phyloP scores from a whole-genome alignment of 2,329 filamentous ascomycete genomes.

The Apiospora koreana region DNA sequence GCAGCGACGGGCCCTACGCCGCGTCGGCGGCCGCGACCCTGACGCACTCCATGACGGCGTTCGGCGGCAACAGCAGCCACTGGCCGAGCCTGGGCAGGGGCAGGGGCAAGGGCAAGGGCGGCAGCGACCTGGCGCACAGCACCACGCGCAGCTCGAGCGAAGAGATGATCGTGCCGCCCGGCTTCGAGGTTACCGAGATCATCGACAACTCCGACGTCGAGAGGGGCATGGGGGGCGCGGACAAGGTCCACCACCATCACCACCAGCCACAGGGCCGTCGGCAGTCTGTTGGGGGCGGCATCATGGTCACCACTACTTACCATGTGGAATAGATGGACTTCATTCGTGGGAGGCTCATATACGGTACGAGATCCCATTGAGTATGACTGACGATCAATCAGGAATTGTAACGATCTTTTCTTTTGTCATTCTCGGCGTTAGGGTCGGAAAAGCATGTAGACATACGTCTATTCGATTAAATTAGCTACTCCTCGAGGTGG shows the following conservation, averaged over 20 bases:
- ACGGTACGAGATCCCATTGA: no score
- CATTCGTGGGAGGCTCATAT: not conserved
- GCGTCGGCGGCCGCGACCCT: not conserved
- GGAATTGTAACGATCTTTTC: not conserved
- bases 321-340: conserved; percentile 6
- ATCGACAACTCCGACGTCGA: not conserved
- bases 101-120: not conserved
- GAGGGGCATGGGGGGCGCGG: not conserved
- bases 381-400: not conserved
- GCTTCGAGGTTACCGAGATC: not conserved
- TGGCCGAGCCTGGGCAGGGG: not conserved
- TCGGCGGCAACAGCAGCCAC: not conserved
- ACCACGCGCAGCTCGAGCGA: conserved; percentile 2
- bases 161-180: not conserved
- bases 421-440: not conserved
- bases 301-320: conserved; percentile 14
- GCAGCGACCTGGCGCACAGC: not conserved
- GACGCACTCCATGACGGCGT: not conserved
- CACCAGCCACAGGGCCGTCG: not conserved
- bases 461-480: not conserved
- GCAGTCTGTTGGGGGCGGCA: not conserved
- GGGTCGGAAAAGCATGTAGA: not conserved
- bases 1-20: not conserved
- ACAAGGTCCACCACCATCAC: not conserved
- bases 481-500: not conserved